Conservation (phyloP, 805 yeast species). For the Starmerella apis region DNA sequence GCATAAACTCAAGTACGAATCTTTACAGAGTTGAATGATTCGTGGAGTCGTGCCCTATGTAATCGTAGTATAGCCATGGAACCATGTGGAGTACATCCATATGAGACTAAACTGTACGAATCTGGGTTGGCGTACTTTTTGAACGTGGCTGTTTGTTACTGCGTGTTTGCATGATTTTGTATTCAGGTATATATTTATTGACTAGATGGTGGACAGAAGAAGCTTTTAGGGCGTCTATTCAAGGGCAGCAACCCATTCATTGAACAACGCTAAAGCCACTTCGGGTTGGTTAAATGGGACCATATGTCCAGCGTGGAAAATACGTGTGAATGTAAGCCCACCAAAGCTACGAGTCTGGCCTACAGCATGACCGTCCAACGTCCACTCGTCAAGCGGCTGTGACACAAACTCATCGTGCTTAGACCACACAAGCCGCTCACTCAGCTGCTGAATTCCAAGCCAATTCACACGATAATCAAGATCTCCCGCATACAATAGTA, state of each 20-base stretch:
- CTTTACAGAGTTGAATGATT: neutral
- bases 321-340: slow-evolving; percentile 66
- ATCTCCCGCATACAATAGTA: slow-evolving; percentile 86
- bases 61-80: too few species aligned
- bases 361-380: slow-evolving; percentile 34
- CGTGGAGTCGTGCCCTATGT: too few species aligned
- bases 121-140: neutral
- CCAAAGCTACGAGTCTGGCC: slow-evolving; percentile 68
- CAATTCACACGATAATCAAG: slow-evolving; percentile 92
- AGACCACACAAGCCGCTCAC: slow-evolving; percentile 56
- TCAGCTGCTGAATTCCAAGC: slow-evolving; percentile 87
- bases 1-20: slow-evolving; percentile 14
- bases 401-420: slow-evolving; percentile 43
- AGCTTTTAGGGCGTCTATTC: neutral
- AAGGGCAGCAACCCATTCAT: slow-evolving; percentile 53
- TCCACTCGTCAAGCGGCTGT: slow-evolving; percentile 32
- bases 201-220: neutral
- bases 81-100: too few species aligned
- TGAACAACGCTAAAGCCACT: slow-evolving; percentile 65
- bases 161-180: slow-evolving; percentile 2
- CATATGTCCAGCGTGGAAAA: slow-evolving; percentile 90
- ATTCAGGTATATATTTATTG: neutral
- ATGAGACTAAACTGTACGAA: neutral
- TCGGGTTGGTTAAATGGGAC: slow-evolving; percentile 88
- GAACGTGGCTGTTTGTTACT: neutral